Conservation (phyloP, 352 stramenopile genomes). For the Peronospora destructor region DNA sequence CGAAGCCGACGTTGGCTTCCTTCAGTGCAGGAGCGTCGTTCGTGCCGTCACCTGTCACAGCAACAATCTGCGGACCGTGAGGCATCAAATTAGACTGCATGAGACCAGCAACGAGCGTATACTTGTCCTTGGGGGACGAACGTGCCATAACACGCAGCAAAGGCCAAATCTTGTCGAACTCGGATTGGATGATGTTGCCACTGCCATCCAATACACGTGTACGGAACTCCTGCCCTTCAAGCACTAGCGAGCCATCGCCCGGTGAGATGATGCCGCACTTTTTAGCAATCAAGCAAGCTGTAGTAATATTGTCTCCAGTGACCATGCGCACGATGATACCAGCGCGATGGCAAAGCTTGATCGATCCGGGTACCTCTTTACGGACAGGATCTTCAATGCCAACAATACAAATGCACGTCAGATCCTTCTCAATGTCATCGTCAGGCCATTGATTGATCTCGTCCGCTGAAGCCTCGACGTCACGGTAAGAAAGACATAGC, state of each 20-base stretch:
- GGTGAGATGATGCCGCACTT: conserved; percentile 68
- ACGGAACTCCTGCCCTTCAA: conserved; percentile 67
- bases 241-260: conserved; percentile 48
- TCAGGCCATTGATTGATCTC: conserved; percentile 66
- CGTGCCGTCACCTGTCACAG: conserved; percentile 94
- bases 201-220: conserved; percentile 54
- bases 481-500: conserved; percentile 78
- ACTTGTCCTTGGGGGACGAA: conserved; percentile 95
- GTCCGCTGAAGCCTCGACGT: conserved; percentile 56
- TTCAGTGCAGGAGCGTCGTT: conserved; percentile 96
- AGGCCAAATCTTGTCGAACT: conserved; percentile 91
- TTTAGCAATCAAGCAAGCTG: conserved; percentile 66
- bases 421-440: conserved; percentile 78
- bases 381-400: conserved; percentile 93
- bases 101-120: conserved; percentile 92
- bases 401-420: conserved; percentile 86
- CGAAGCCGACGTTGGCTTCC: conserved; percentile 94
- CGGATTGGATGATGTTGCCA: conserved; percentile 67
- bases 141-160: conserved; percentile 87
- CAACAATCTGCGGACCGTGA: conserved; percentile 85
- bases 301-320: conserved; percentile 97
- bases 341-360: conserved; percentile 88
- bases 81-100: conserved; percentile 74
- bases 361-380: conserved; percentile 89
- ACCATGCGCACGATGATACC: conserved; percentile 98